Evolutionary conservation across 768 basidiomycete genomes (phyloP), one percentile per base, ranked within the genome.

Genomic region (Myochromella boudieri): DNA sequence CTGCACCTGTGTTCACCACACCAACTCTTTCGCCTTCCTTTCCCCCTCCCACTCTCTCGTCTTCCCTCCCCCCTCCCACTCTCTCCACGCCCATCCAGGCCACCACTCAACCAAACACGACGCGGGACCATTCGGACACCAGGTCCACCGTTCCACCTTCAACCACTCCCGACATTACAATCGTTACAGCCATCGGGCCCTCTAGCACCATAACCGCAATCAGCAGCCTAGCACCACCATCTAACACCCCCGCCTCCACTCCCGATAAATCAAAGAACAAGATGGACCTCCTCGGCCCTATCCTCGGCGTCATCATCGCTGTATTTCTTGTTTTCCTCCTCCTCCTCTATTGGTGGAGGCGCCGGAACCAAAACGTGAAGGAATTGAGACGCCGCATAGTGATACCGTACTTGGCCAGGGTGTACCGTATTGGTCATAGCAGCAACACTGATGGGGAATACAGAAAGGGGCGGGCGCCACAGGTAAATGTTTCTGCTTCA

Each of bases 241-340:
- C 32, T 2, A 10, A 46, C 12, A 27, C 51, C 11, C 14, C 6
- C 26, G 44, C 52, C 5, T 12, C 22, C 24, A n/a, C n/a, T n/a
- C n/a, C n/a, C n/a, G n/a, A n/a, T n/a, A n/a, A n/a, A n/a, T 39
- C 28, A 14, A 20, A 27, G 4, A 42, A 22, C 29, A 20, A 20
- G 18, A 41, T 8, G 33, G 46, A 12, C 32, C 44, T 36, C 21
- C 33, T 44, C 22, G 42, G 42, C 3, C 44, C 48, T 18, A 28
- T 54, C 12, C 33, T 50, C 20, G 53, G 53, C 14, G 53, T 44
- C 26, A 38, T 46, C 8, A 18, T 54, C 24, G 53, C 42, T 12
- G 48, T 24, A 5, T 38, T 54, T 10, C 38, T 33, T 8, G 25
- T 54, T 9, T 29, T 50, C 6, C 27, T 41, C 6, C 15, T 54